These are phyloP conservation scores for Fraxinus sp. DNA, from an alignment of 305 asterid species.

Conservation along the genomic window DNA sequence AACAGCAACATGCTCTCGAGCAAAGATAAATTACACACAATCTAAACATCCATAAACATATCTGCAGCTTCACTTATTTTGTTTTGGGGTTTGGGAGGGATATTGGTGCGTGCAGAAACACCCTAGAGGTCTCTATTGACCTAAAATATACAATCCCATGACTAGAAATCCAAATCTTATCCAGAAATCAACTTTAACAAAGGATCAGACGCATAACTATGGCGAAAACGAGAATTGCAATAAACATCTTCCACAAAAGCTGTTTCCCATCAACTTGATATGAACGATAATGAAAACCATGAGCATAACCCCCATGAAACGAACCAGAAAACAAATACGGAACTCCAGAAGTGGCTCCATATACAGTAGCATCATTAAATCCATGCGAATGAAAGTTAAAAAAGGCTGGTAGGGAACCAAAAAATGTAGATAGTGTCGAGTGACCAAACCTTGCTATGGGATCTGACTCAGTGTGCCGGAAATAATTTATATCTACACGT, in stretches of 20 bases:
- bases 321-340: conserved; percentile 71
- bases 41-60: neutral
- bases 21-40: neutral
- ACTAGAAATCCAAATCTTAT: conserved; percentile 1
- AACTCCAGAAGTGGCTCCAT: conserved; percentile 68
- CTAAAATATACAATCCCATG: conserved; percentile 38
- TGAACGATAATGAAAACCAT: conserved; percentile 63
- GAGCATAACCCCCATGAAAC: conserved; percentile 78
- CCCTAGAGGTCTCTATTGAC: conserved; percentile 22
- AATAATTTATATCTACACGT: conserved; percentile 42
- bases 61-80: neutral
- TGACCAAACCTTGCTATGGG: conserved; percentile 63
- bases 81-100: neutral
- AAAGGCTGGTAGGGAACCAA: conserved; percentile 61
- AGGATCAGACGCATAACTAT: conserved; percentile 46
- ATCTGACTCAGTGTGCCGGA: conserved; percentile 56
- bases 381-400: conserved; percentile 70
- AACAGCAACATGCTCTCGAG: neutral
- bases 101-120: neutral
- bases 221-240: conserved; percentile 43
- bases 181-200: conserved; percentile 33
- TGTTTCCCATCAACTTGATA: conserved; percentile 56
- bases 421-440: conserved; percentile 54
- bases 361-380: conserved; percentile 70
- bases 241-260: conserved; percentile 48